These are phyloP conservation scores for Picea glauca DNA, from an alignment of 75 land plant species.

Conservation along the genomic window DNA sequence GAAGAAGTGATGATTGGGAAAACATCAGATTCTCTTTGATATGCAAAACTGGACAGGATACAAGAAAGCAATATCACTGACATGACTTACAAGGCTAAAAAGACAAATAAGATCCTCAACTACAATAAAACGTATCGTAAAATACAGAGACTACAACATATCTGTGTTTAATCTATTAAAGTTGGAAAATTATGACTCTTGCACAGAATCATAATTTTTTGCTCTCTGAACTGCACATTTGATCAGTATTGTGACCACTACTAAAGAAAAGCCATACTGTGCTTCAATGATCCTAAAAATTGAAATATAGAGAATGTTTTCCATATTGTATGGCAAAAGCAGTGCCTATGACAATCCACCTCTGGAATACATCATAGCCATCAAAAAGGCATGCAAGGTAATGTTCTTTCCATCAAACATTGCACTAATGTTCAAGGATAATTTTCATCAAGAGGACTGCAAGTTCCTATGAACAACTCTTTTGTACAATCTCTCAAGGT, in stretches of 20 bases:
- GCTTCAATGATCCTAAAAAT: background rate
- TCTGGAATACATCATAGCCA: no score
- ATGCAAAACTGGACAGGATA: background rate
- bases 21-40: constrained; percentile 1
- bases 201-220: background rate
- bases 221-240: background rate
- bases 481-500: no score
- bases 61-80: background rate
- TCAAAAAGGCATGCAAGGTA: no score
- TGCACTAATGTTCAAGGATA: no score
- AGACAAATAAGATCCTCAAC: background rate
- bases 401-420: no score
- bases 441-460: no score
- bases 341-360: no score
- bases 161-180: background rate
- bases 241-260: background rate
- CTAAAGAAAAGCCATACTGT: background rate
- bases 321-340: no score
- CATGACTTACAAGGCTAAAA: background rate
- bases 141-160: background rate
- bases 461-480: no score
- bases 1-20: constrained; percentile 1
- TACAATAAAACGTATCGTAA: background rate
- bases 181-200: background rate
- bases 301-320: no score